A percentile compares a stretch with the other conserved stretches of the same genome.
Conservation (phyloP, 805 yeast species). For the Metschnikowia anglica region DNA sequence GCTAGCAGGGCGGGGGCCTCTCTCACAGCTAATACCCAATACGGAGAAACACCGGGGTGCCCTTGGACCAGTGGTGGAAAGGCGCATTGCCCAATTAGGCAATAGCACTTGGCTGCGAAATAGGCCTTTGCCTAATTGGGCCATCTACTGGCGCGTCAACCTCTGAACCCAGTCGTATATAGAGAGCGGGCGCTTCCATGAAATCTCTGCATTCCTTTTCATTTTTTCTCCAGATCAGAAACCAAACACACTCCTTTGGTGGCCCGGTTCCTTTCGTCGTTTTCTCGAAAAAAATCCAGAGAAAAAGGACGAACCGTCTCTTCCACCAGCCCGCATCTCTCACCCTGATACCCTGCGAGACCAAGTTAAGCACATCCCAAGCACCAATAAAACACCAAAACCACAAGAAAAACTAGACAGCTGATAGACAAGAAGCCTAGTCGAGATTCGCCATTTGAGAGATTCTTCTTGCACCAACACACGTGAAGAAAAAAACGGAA, state of each 20-base stretch:
- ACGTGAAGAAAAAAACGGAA: neutral
- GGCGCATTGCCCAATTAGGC: slow-evolving; percentile 16
- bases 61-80: neutral
- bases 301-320: too few species aligned
- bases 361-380: too few species aligned
- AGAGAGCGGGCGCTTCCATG: neutral
- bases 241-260: too few species aligned
- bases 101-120: slow-evolving; percentile 20
- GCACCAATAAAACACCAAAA: too few species aligned
- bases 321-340: too few species aligned
- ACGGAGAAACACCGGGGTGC: neutral
- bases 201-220: neutral
- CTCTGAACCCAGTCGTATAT: neutral
- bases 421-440: too few species aligned
- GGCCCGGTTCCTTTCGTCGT: too few species aligned
- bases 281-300: too few species aligned
- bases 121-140: slow-evolving; percentile 16
- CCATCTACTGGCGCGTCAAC: slow-evolving; percentile 7
- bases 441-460: too few species aligned
- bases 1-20: neutral
- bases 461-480: too few species aligned
- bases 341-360: too few species aligned
- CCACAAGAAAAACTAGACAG: too few species aligned
- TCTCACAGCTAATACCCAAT: neutral
- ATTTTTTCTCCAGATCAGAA: neutral